Evolutionary conservation across 2,329 filamentous ascomycete genomes (phyloP).

Genomic region (Colletotrichum abscissum): DNA sequence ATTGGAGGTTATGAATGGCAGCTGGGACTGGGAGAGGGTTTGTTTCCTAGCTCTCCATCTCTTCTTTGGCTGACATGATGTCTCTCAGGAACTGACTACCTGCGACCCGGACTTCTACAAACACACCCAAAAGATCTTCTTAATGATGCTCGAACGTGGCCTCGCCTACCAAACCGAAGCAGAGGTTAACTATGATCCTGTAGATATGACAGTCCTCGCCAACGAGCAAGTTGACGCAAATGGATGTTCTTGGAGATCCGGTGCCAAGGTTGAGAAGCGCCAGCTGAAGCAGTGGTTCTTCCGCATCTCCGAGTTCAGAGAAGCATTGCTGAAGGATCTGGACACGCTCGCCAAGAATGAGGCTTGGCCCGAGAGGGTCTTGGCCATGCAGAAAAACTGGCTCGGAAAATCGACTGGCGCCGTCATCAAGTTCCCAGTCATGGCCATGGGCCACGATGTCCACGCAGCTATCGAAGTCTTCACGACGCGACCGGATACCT

Average conservation of each 20-base stretch:
- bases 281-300: conserved; percentile 91
- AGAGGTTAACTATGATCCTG: conserved; percentile 89
- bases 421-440: conserved; percentile 75
- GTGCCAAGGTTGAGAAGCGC: conserved; percentile 83
- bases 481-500: conserved; percentile 86
- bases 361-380: conserved; percentile 84
- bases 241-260: conserved; percentile 88
- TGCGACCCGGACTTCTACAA: conserved; percentile 89
- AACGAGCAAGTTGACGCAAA: conserved; percentile 94
- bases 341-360: conserved; percentile 70
- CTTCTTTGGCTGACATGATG: conserved; percentile 16
- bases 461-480: conserved; percentile 75
- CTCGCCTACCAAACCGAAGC: conserved; percentile 87
- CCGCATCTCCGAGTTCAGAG: conserved; percentile 82
- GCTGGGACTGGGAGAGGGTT: conserved; percentile 86
- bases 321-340: conserved; percentile 77
- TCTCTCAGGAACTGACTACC: conserved; percentile 79
- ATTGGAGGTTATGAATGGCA: conserved; percentile 80
- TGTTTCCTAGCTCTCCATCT: conserved; percentile 46
- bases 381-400: conserved; percentile 90
- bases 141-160: conserved; percentile 78
- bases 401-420: conserved; percentile 83
- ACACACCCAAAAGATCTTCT: conserved; percentile 88
- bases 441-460: conserved; percentile 53
- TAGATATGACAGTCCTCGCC: conserved; percentile 89